Evolutionary conservation across 2,329 filamentous ascomycete genomes (phyloP).

Genomic region (Sphaceloma murrayae): DNA sequence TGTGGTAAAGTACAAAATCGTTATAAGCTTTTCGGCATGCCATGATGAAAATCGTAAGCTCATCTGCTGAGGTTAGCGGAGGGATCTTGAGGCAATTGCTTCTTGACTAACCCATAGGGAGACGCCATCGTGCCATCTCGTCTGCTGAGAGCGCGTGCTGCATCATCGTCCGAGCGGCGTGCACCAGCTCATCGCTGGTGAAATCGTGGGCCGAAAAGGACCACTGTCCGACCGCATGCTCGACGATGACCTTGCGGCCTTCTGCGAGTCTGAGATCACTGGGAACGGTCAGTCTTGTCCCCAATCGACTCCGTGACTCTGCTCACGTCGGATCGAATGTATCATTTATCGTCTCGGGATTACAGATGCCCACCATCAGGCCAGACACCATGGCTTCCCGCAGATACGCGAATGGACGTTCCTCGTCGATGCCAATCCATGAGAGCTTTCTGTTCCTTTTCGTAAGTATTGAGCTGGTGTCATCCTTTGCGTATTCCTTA

Average conservation of each 20-base stretch:
- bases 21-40: conserved; percentile 93
- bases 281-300: conserved; percentile 17
- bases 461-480: conserved; percentile 60
- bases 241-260: conserved; percentile 57
- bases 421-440: conserved; percentile 80
- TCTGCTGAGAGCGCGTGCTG: conserved; percentile 76
- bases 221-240: conserved; percentile 66
- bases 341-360: conserved; percentile 52
- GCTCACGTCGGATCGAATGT: conserved; percentile 52
- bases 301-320: background rate
- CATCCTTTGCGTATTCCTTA: conserved; percentile 64
- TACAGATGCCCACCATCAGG: conserved; percentile 82
- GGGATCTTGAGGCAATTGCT: conserved; percentile 3
- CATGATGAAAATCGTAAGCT: conserved; percentile 75
- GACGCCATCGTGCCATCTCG: conserved; percentile 69
- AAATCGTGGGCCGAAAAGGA: conserved; percentile 84
- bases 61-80: conserved; percentile 44
- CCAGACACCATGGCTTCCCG: conserved; percentile 89
- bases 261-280: conserved; percentile 58
- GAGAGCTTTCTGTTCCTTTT: conserved; percentile 74
- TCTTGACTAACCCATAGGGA: conserved; percentile 57
- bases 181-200: conserved; percentile 79
- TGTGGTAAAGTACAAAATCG: conserved; percentile 91
- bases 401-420: conserved; percentile 80
- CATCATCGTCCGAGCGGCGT: conserved; percentile 79